A percentile compares a stretch with the other conserved stretches of the same genome.
Conservation (phyloP, 1,139 yeast species). For the Candida neerlandica region DNA sequence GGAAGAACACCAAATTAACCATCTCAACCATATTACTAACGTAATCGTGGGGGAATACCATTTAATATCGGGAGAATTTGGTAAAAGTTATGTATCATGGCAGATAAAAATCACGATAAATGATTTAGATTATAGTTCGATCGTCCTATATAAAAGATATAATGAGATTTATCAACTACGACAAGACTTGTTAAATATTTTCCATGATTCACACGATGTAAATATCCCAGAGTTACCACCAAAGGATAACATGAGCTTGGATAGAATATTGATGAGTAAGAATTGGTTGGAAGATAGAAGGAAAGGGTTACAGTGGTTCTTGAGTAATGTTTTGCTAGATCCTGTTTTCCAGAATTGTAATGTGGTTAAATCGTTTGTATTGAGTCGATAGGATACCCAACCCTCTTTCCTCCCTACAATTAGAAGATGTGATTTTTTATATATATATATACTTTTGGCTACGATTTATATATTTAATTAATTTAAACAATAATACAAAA, state of each 20-base stretch:
- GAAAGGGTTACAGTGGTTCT: slow-evolving; percentile 72
- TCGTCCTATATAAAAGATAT: slow-evolving; percentile 61
- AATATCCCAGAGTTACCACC: slow-evolving; percentile 70
- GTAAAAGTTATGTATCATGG: slow-evolving; percentile 51
- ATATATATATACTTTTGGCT: background rate
- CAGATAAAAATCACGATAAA: slow-evolving; percentile 45
- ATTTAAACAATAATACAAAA: slow-evolving; percentile 1
- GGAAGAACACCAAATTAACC: slow-evolving; percentile 11
- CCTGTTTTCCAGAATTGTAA: slow-evolving; percentile 55
- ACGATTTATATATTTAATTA: background rate
- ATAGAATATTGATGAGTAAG: slow-evolving; percentile 47
- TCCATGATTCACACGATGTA: slow-evolving; percentile 21
- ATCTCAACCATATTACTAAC: slow-evolving; percentile 35
- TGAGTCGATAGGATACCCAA: slow-evolving; percentile 16
- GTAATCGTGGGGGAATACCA: slow-evolving; percentile 45
- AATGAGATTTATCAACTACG: slow-evolving; percentile 62
- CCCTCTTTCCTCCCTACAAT: no score
- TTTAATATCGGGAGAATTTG: slow-evolving; percentile 39
- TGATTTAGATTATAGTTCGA: slow-evolving; percentile 48
- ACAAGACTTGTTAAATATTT: slow-evolving; percentile 26
- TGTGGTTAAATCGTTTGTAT: slow-evolving; percentile 55
- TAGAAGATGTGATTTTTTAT: background rate
- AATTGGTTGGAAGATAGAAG: slow-evolving; percentile 64
- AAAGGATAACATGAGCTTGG: slow-evolving; percentile 51
- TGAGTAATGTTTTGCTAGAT: slow-evolving; percentile 66